Conservation (phyloP, 495 filamentous ascomycete genomes). For the Aspergillus olivimuriae region DNA sequence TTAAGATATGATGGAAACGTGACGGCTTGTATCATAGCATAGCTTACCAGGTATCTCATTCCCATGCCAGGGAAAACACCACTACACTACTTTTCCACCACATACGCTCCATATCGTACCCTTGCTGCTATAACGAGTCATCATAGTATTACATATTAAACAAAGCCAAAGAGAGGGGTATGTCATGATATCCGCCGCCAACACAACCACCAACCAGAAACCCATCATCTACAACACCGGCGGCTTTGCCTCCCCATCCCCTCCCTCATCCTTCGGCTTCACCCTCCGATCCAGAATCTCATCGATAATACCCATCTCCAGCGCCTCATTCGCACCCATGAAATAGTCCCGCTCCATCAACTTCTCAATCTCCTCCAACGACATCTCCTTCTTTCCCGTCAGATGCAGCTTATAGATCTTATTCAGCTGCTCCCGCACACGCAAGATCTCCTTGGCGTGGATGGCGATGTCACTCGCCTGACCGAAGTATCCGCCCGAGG, state of each 20-base stretch:
- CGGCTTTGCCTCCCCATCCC: conserved; percentile 15
- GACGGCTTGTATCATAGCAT: neutral
- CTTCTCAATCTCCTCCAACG: conserved; percentile 76
- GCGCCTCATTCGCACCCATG: conserved; percentile 79
- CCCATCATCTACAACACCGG: conserved; percentile 9
- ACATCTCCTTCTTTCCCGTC: conserved; percentile 60
- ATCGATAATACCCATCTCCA: conserved; percentile 87
- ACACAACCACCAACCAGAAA: conserved; percentile 1
- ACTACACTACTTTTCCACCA: too few relatives aligned
- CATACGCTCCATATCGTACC: too few relatives aligned
- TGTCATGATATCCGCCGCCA: too few relatives aligned
- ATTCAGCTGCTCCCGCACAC: conserved; percentile 79
- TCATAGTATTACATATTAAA: too few relatives aligned
- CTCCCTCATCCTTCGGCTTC: conserved; percentile 26
- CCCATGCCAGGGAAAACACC: too few relatives aligned
- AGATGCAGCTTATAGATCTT: conserved; percentile 83
- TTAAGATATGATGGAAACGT: neutral
- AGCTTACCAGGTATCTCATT: neutral
- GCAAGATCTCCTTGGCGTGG: conserved; percentile 92
- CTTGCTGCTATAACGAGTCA: too few relatives aligned
- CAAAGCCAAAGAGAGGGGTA: too few relatives aligned
- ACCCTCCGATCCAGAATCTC: conserved; percentile 65
- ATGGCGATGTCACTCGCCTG: conserved; percentile 92
- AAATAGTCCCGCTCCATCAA: conserved; percentile 97
- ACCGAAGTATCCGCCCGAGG: conserved; percentile 82